Conservation (phyloP, 139 green algal species). For the Auxenochlorella protothecoides region DNA sequence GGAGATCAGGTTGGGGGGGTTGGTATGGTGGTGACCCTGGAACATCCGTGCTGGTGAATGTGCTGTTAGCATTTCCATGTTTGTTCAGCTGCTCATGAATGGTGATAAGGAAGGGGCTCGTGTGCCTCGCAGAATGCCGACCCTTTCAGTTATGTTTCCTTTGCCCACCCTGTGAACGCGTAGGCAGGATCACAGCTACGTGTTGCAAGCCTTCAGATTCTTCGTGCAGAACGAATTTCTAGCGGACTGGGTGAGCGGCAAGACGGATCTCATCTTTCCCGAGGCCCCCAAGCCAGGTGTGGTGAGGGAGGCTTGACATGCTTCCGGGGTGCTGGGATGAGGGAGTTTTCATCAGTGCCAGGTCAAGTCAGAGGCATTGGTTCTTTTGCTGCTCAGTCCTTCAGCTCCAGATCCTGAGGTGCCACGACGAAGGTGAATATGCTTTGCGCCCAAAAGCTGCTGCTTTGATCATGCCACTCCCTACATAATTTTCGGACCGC, state of each 20-base stretch:
- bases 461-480: too few species aligned
- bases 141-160: background rate
- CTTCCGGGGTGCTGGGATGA: background rate
- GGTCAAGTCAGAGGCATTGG: background rate
- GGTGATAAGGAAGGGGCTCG: too few species aligned
- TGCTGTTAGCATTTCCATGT: too few species aligned
- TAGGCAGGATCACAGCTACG: slow-evolving; percentile 29
- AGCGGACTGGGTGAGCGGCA: slow-evolving; percentile 4
- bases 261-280: too few species aligned
- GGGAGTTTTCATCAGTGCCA: background rate
- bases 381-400: too few species aligned
- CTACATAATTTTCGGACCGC: too few species aligned
- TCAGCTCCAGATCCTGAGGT: too few species aligned
- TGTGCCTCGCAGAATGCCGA: too few species aligned
- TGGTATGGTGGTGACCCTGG: background rate
- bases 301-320: background rate
- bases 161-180: background rate
- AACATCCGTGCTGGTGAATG: background rate
- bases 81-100: too few species aligned
- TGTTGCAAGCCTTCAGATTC: slow-evolving; percentile 52
- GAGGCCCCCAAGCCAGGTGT: background rate
- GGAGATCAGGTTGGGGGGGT: slow-evolving; percentile 26
- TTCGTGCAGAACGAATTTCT: slow-evolving; percentile 50
- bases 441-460: too few species aligned
- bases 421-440: too few species aligned